Evolutionary conservation across 306 rosid genomes (phyloP), one percentile per base, ranked within the genome.

Genomic region (Benincasa hispida): DNA sequence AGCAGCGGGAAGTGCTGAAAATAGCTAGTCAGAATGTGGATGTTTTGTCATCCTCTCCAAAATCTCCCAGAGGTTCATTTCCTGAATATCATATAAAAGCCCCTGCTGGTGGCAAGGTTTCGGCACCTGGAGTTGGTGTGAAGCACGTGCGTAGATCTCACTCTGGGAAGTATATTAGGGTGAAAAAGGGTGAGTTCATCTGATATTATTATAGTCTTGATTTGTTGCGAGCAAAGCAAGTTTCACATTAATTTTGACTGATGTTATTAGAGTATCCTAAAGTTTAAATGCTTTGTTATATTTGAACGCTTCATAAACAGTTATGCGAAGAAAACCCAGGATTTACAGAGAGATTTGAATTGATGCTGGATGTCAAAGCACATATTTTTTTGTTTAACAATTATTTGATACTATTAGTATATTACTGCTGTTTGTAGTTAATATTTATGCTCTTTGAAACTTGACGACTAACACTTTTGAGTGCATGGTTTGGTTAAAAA

Each of bases 121-220:
- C 90, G 19, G 87, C 90, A 24, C 89, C 93, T 84, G 99, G 90
- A 76, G 78, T 79, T 61, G 90, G 87, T 24, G 92, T 82, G 87
- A 89, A 89, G 86, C 97, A 94, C 72, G 96, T 94, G 72, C 92
- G 92, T 8, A 85, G 96, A 39, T 68, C 96, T 4, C 95, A 94
- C 81, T 94, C 99, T 0, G 99, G 97, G 66, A 94, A 92, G 91
- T 30, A 70, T 58, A 90, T 77, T 70, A 88, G 97, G 27, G 96
- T 79, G 42, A 94, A 94, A 88, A 94, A 94, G 73, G 99, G 99
- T 92, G 82, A 88, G 92, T 86, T 62, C 24, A 0, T 60, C 14
- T 25, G 9, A 45, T 25, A 17, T 30, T 59, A 17, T 48, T 42
- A 18, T 15, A 19, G 68, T 56, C 54, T 15, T 76, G 8, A 41